Conservation (phyloP, 257 asterid genomes). For the Striga asiatica region DNA sequence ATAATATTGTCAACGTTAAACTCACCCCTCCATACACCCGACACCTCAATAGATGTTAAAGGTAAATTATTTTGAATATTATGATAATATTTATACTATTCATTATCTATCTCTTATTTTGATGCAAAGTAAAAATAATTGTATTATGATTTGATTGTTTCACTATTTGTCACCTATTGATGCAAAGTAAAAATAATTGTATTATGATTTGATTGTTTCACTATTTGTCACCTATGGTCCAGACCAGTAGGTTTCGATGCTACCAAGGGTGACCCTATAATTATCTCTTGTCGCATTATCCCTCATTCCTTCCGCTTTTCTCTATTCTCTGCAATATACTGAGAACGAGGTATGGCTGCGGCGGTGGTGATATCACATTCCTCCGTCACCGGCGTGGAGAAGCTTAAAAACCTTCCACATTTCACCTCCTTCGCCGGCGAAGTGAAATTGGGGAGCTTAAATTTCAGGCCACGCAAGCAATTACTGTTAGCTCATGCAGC, state of each 20-base stretch:
- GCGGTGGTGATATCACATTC: constrained; percentile 26
- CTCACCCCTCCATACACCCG: too few relatives aligned
- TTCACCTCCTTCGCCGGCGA: constrained; percentile 18
- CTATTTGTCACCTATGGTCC: background rate
- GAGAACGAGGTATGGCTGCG: constrained; percentile 23
- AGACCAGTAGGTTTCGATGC: background rate
- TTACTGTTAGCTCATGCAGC: constrained; percentile 21
- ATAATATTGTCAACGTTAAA: too few relatives aligned
- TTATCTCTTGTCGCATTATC: constrained; percentile 7
- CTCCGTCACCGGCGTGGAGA: constrained; percentile 22
- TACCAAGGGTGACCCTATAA: constrained; percentile 4
- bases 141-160: too few relatives aligned
- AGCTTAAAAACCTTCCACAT: constrained; percentile 20
- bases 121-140: too few relatives aligned
- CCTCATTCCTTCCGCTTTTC: background rate
- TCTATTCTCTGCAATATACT: background rate
- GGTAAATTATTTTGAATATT: too few relatives aligned
- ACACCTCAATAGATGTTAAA: too few relatives aligned
- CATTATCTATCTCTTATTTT: too few relatives aligned
- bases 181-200: too few relatives aligned
- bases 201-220: too few relatives aligned
- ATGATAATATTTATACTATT: too few relatives aligned
- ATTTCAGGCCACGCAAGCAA: constrained; percentile 19
- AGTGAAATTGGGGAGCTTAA: constrained; percentile 19
- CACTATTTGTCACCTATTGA: too few relatives aligned